Evolutionary conservation across 495 filamentous ascomycete genomes (phyloP), one percentile per base, ranked within the genome.

Genomic region (Penicillium mononematosum): DNA sequence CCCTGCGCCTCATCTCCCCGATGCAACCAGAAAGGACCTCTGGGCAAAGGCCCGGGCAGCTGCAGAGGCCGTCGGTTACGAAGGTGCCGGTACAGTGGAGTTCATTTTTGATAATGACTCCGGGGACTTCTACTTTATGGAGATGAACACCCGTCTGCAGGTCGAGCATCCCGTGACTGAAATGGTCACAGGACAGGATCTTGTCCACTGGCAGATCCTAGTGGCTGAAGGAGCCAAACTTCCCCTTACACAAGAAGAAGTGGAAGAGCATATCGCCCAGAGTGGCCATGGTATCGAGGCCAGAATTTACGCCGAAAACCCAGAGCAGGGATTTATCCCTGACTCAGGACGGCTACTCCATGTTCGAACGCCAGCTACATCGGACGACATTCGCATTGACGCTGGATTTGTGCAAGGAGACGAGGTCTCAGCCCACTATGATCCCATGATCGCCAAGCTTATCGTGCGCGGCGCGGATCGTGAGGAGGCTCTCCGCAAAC

Each of bases 51-150:
- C 94, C 4, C 76, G 92, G 62, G 85, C 88, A 11, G 95, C 94
- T 14, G 94, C 94, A 1, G 71, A 91, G 44, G 93, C 94, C 2
- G 95, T 98, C 14, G 90, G 89, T 14, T 99, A 99, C 64, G 89
- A 95, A 64, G 95, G 94, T 20, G 94, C 94, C 20, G 94, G 94
- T 3, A 99, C 94, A 0, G 94, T 99, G 6, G 94, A 99, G 69
- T 98, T 97, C 70, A 99, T 99, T 56, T 92, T 99, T 55, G 95
- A 99, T 76, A 95, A 94, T 64, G 95, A 97, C 58, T 87, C 87
- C 0, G 89, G 88, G 8, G 81, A 92, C 44, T 98, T 98, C 73
- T 99, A 90, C 78, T 99, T 99, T 74, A 98, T 98, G 94, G 94
- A 98, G 74, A 98, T 98, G 94, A 98, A 98, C 74, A 97, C 94